These are phyloP conservation scores for Clarkia xantiana DNA, from an alignment of 345 rosid species.

Conservation along the genomic window DNA sequence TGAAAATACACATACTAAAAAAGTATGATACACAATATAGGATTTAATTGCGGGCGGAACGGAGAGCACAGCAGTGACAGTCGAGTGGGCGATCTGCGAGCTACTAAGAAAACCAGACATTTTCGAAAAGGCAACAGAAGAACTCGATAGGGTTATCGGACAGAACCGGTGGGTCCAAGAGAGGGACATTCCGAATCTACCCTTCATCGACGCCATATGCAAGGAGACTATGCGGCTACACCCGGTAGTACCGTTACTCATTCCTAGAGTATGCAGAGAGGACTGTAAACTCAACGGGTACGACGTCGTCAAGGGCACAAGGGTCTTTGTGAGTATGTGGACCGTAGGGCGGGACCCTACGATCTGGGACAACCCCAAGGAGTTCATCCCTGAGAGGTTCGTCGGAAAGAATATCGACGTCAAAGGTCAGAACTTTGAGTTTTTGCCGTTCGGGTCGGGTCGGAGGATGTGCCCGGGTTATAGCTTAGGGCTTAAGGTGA, in stretches of 20 bases:
- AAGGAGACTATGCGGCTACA: constrained; percentile 62
- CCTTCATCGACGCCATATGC: constrained; percentile 28
- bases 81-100: constrained; percentile 56
- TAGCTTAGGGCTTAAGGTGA: constrained; percentile 41
- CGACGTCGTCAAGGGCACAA: constrained; percentile 32
- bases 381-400: constrained; percentile 45
- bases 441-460: constrained; percentile 57
- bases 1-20: too few species aligned
- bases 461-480: constrained; percentile 77
- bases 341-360: constrained; percentile 40
- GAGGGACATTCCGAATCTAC: constrained; percentile 32
- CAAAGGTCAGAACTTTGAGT: constrained; percentile 43
- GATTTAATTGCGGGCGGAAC: constrained; percentile 53
- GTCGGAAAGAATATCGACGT: constrained; percentile 29
- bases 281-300: constrained; percentile 26
- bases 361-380: constrained; percentile 38
- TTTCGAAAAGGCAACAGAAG: constrained; percentile 37
- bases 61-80: constrained; percentile 43
- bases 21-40: too few species aligned
- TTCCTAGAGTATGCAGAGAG: constrained; percentile 26
- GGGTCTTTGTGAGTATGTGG: constrained; percentile 36
- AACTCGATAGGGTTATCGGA: constrained; percentile 43
- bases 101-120: constrained; percentile 29
- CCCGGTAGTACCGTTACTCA: constrained; percentile 47
- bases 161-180: constrained; percentile 41